phyloP scores from a whole-genome alignment of 345 rosid species.

The Eucalyptus lansdowneana region DNA sequence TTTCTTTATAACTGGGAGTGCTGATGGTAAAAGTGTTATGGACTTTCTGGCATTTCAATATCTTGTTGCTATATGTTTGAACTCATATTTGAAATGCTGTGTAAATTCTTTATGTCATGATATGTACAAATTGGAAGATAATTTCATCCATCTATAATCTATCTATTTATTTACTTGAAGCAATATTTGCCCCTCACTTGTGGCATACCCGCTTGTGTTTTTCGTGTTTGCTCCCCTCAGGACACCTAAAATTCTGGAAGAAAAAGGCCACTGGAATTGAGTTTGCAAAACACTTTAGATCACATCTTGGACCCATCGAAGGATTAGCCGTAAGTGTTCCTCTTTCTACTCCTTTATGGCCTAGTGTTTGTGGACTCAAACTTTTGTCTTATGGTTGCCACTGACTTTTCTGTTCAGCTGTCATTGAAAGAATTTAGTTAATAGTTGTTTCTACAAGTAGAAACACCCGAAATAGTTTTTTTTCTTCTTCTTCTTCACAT shows the following conservation, averaged over 20 bases:
- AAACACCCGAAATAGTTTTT: background rate
- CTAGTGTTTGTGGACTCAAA: background rate
- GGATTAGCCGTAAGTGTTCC: constrained; percentile 70
- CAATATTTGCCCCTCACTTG: background rate
- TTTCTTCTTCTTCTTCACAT: background rate
- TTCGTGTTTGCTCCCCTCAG: constrained; percentile 12
- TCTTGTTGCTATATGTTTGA: background rate
- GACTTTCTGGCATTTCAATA: background rate
- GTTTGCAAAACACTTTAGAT: constrained; percentile 95
- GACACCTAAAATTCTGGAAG: constrained; percentile 99
- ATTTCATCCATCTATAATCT: background rate
- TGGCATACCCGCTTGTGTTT: background rate
- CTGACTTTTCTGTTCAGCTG: background rate
- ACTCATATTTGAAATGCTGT: background rate
- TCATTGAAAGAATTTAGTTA: background rate
- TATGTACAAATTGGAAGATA: background rate
- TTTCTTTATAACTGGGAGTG: constrained; percentile 85
- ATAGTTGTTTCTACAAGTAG: background rate
- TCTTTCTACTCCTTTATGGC: background rate
- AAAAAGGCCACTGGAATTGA: constrained; percentile 74
- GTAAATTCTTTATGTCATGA: background rate
- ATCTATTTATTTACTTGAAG: background rate
- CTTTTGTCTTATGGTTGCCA: background rate
- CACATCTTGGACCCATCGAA: constrained; percentile 93
- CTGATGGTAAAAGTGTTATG: constrained; percentile 47